phyloP scores from a whole-genome alignment of 2,329 filamentous ascomycete species.

The Fusarium sp. region DNA sequence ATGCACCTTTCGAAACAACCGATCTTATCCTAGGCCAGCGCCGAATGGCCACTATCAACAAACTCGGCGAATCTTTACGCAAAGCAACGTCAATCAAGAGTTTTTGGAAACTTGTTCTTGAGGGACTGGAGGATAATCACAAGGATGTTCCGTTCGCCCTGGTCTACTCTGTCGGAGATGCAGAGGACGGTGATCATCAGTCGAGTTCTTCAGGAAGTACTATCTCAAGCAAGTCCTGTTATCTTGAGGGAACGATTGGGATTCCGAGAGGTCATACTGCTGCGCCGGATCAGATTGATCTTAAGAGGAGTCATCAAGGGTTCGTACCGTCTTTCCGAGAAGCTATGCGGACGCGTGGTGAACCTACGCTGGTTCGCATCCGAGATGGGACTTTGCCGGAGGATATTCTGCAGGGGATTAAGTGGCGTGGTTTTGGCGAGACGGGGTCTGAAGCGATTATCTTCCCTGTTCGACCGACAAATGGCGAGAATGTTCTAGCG shows the following conservation, averaged over 20 bases:
- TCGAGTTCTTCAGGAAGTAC: constrained; percentile 52
- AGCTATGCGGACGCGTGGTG: constrained; percentile 51
- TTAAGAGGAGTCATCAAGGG: constrained; percentile 51
- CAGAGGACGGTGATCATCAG: constrained; percentile 51
- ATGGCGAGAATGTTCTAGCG: constrained; percentile 71
- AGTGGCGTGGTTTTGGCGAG: constrained; percentile 71
- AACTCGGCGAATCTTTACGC: constrained; percentile 47
- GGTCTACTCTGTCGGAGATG: constrained; percentile 55
- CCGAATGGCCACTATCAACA: constrained; percentile 50
- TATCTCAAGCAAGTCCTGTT: constrained; percentile 52
- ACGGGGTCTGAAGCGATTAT: constrained; percentile 71
- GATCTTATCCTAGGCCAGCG: constrained; percentile 50
- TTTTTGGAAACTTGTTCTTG: constrained; percentile 51
- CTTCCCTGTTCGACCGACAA: constrained; percentile 73
- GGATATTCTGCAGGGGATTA: constrained; percentile 67
- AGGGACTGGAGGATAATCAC: constrained; percentile 51
- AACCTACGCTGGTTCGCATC: constrained; percentile 53
- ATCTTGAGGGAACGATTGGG: constrained; percentile 52
- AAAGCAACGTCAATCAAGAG: constrained; percentile 51
- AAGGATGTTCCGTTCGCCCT: constrained; percentile 56
- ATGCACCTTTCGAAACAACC: constrained; percentile 54
- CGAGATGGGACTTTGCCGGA: constrained; percentile 65
- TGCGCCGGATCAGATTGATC: constrained; percentile 50
- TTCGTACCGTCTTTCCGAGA: constrained; percentile 54
- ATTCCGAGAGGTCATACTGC: constrained; percentile 51